phyloP scores from a whole-genome alignment of 2,329 filamentous ascomycete species.

The Botrytis cinerea region DNA sequence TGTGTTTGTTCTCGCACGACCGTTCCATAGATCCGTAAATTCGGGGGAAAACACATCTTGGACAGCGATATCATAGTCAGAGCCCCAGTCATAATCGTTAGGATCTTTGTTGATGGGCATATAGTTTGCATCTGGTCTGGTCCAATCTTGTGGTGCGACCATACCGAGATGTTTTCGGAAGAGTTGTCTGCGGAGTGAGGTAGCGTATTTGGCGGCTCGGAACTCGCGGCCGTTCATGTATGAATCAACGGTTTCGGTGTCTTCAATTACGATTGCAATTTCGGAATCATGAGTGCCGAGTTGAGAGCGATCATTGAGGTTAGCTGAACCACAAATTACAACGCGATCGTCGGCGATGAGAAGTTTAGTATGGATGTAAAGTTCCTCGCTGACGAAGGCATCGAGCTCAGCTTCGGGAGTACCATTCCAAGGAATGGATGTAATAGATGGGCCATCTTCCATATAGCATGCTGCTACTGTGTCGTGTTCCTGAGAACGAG shows the following conservation, averaged over 20 bases:
- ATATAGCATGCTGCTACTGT: slow-evolving; percentile 81
- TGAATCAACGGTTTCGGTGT: slow-evolving; percentile 68
- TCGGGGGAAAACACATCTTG: slow-evolving; percentile 69
- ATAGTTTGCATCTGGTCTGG: slow-evolving; percentile 71
- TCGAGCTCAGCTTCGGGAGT: slow-evolving; percentile 57
- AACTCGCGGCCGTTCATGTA: slow-evolving; percentile 73
- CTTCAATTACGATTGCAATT: slow-evolving; percentile 86
- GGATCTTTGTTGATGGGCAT: slow-evolving; percentile 68
- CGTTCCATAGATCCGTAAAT: slow-evolving; percentile 72
- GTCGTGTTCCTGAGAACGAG: slow-evolving; percentile 65
- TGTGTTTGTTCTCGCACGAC: slow-evolving; percentile 74
- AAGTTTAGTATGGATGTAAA: slow-evolving; percentile 67
- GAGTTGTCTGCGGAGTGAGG: slow-evolving; percentile 78
- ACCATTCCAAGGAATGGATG: slow-evolving; percentile 57
- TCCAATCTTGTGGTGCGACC: slow-evolving; percentile 71
- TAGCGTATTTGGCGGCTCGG: slow-evolving; percentile 72
- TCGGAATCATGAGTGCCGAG: slow-evolving; percentile 84
- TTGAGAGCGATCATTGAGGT: slow-evolving; percentile 67
- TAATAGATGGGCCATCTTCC: slow-evolving; percentile 71
- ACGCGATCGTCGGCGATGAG: slow-evolving; percentile 80
- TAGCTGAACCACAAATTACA: slow-evolving; percentile 75
- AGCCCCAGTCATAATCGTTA: slow-evolving; percentile 75
- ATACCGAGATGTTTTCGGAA: slow-evolving; percentile 92
- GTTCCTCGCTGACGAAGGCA: slow-evolving; percentile 63
- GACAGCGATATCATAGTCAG: slow-evolving; percentile 67